These are phyloP conservation scores for Rhynchosporium graminicola DNA, from an alignment of 2,329 filamentous ascomycete species.

Conservation along the genomic window DNA sequence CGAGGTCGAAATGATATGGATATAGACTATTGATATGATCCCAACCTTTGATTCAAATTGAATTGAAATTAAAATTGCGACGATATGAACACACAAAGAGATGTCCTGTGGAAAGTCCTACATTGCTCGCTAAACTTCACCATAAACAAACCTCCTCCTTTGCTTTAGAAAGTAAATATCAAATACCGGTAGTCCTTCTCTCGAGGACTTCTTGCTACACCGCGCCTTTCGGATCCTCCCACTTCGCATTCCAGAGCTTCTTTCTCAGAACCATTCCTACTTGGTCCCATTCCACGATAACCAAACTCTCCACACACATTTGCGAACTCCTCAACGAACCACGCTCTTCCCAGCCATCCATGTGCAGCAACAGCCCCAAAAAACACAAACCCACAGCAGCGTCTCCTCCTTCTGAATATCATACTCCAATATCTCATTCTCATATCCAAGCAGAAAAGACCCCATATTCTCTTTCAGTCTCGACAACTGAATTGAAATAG, in stretches of 20 bases:
- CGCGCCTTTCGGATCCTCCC: not conserved
- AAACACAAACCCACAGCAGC: not conserved
- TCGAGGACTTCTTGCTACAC: not conserved
- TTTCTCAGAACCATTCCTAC: not conserved
- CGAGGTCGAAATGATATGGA: not conserved
- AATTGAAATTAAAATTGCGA: too few relatives aligned
- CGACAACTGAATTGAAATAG: not conserved
- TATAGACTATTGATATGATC: not conserved
- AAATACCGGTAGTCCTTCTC: not conserved
- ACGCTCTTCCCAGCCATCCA: not conserved
- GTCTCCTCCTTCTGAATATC: not conserved
- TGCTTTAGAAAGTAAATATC: too few relatives aligned
- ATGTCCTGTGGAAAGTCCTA: too few relatives aligned
- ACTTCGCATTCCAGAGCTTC: not conserved
- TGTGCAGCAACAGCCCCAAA: not conserved
- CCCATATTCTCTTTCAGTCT: not conserved
- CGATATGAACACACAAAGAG: too few relatives aligned
- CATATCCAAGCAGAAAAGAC: not conserved
- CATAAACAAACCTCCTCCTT: too few relatives aligned
- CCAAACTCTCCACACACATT: not conserved
- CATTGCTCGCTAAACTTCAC: too few relatives aligned
- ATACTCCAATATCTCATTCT: not conserved
- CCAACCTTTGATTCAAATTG: too few relatives aligned
- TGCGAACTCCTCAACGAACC: slow-evolving; percentile 1
- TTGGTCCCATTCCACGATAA: not conserved